Evolutionary conservation across 2,329 filamentous ascomycete genomes (phyloP), one percentile per base, ranked within the genome.

Genomic region (Didymella sp.): DNA sequence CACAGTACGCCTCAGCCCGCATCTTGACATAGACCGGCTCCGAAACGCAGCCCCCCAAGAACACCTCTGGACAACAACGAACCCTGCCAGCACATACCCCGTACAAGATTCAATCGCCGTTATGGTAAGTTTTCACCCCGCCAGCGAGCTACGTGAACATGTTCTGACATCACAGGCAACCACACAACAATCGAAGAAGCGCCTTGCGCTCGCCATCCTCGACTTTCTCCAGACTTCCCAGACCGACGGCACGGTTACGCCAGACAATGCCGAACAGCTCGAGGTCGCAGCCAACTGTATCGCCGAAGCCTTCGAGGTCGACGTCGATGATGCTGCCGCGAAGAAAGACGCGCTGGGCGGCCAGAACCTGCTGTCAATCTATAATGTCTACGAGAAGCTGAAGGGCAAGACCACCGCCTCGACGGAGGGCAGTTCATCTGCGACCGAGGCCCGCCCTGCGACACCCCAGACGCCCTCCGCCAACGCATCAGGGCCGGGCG

Each of bases 271-370:
- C 67, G 95, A 99, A 74, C 94, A 89, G 62, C 90, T 99, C 76
- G 95, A 99, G 75, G 89, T 99, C 49, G 95, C 95, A 65, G 85
- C 90, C 75, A 93, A 93, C 80, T 97, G 94, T 81, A 98, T 99
- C 77, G 86, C 89, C 67, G 94, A 98, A 76, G 89, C 90, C 67
- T 99, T 98, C 86, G 92, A 96, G 78, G 90, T 99, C 71, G 92
- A 98, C 79, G 86, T 91, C n/a, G 80, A 84, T 61, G 88, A 96
- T 78, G 82, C 87, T 71, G 81, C 84, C 52, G 88, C 91, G 69
- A 82, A 94, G 68, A 81, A 86, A 64, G 86, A 90, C 66, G 92
- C 93, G 66, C 82, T 96, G 64, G 93, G 92, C 72, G 85, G 88
- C 63, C 92, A 98, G 81, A 93, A 89, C 75, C 88, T 99, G 60